Evolutionary conservation across 2,329 filamentous ascomycete genomes (phyloP).

Genomic region (Pseudovirgaria hyperparasitica): DNA sequence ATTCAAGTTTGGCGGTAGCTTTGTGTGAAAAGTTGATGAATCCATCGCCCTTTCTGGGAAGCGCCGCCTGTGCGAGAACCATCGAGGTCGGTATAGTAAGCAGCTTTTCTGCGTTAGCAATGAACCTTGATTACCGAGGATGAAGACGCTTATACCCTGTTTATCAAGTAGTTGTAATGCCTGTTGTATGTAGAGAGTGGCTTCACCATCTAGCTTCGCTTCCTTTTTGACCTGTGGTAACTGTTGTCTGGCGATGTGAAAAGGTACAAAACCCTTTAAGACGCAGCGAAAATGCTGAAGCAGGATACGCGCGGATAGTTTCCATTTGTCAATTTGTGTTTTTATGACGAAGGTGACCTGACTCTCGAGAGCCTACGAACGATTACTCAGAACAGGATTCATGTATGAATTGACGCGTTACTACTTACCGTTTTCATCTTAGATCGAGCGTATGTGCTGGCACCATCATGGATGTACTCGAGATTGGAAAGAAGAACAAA

Average conservation of each 20-base stretch:
- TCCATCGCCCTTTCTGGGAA: not conserved
- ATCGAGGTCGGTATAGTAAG: too few species aligned
- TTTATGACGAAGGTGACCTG: constrained; percentile 20
- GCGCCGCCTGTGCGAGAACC: not conserved
- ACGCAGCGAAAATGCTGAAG: constrained; percentile 20
- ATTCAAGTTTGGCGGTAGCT: too few species aligned
- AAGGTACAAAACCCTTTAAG: constrained; percentile 18
- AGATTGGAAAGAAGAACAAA: constrained; percentile 24
- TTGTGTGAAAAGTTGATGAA: not conserved
- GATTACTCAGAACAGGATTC: constrained; percentile 1
- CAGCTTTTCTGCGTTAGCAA: constrained; percentile 7
- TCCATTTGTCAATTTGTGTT: constrained; percentile 21
- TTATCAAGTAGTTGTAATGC: constrained; percentile 8
- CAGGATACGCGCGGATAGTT: constrained; percentile 18
- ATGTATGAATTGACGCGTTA: constrained; percentile 7
- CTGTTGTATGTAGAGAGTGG: constrained; percentile 17
- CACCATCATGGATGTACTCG: constrained; percentile 21
- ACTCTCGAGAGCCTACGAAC: constrained; percentile 15
- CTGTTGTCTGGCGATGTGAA: constrained; percentile 22
- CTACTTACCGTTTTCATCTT: constrained; percentile 22
- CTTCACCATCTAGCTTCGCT: constrained; percentile 15
- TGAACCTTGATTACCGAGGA: not conserved
- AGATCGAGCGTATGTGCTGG: constrained; percentile 19
- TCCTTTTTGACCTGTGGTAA: constrained; percentile 17
- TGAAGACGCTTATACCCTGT: not conserved